Evolutionary conservation across 495 filamentous ascomycete species (phyloP), one percentile per base, ranked within the genome.

Genomic region (Evansstolkia leycettana): DNA sequence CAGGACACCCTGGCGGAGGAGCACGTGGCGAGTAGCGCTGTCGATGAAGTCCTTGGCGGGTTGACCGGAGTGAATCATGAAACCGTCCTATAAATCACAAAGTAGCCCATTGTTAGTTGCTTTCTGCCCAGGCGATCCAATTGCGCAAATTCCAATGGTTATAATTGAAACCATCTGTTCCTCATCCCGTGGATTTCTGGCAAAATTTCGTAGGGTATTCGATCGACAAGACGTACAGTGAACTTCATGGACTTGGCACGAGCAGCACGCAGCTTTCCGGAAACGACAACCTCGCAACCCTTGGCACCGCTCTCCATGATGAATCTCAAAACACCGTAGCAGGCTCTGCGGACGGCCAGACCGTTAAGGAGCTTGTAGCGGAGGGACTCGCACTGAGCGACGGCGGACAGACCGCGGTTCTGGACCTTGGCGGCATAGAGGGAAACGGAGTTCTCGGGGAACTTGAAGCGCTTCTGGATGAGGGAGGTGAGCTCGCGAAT

Each of bases 61-160:
- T 60, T 96, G 90, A 71, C 90, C 90, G 58, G 90, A 96, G 84
- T 98, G 90, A 75, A 98, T 98, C 90, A 98, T 98, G 85, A 98
- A 98, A 56, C 90, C 90, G 63, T 98, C 90, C 78, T 83, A 29
- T 35, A 25, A 10, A 37, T 23, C 16, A 16, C 19, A 35, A 40
- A 20, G 12, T 19, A 34, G 14, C 25, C 30, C 3, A 4, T 16
- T 25, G 38, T 38, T 17, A 45, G 39, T 37, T 18, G 16, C 20
- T 39, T 18, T 27, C 36, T 24, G 9, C 8, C 28, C 29, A 18
- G 5, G 18, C 25, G 7, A 10, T 31, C n/a, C n/a, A n/a, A n/a
- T n/a, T n/a, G n/a, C n/a, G n/a, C n/a, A n/a, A n/a, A n/a, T n/a
- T n/a, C n/a, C n/a, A n/a, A n/a, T n/a, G n/a, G n/a, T n/a, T n/a